Base-by-base conservation (phyloP, 306 rosid species). In the Sindora glabra region DNA sequence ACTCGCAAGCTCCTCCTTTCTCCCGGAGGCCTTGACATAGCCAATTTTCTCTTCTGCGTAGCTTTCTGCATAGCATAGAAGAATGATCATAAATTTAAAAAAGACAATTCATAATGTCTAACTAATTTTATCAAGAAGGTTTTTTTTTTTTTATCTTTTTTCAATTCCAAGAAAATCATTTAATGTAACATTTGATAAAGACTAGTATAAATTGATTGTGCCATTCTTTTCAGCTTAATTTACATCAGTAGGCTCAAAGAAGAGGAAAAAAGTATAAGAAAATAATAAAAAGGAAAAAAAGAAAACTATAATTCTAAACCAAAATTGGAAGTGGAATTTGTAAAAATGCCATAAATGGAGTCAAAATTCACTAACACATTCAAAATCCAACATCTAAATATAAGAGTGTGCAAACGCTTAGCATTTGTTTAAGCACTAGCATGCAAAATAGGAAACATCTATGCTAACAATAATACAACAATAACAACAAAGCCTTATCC, bases 31-130 rank as follows among this genome's bases (percentile, higher is more conserved):
- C 96, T 96, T 80, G 89, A 72, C 95, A 83, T 74, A 29, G 99
- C 78, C 76, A 89, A 79, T 77, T 86, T 92, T 79, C 94, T 78
- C 95, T 84, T 92, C 96, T 92, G 82, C n/a, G n/a, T n/a, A n/a
- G n/a, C n/a, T n/a, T n/a, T n/a, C n/a, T n/a, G n/a, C 83, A 67
- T 14, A 68, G 49, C 49, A 74, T 62, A 48, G 48, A 60, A 69
- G 57, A 67, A 42, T 10, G 55, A 41, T 39, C 18, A 62, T 15
- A 18, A 71, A 57, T 17, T 51, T 34, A 32, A 30, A n/a, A 36
- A 39, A 55, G 42, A 77, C 50, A 58, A 66, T 18, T 30, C 27
- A 40, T 45, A 69, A 45, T 33, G 42, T 63, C 26, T 17, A 15
- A 38, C 48, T 59, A 59, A 52, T n/a, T n/a, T n/a, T n/a, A n/a